phyloP scores from a whole-genome alignment of 768 basidiomycete genomes.

The Russula sp. region DNA sequence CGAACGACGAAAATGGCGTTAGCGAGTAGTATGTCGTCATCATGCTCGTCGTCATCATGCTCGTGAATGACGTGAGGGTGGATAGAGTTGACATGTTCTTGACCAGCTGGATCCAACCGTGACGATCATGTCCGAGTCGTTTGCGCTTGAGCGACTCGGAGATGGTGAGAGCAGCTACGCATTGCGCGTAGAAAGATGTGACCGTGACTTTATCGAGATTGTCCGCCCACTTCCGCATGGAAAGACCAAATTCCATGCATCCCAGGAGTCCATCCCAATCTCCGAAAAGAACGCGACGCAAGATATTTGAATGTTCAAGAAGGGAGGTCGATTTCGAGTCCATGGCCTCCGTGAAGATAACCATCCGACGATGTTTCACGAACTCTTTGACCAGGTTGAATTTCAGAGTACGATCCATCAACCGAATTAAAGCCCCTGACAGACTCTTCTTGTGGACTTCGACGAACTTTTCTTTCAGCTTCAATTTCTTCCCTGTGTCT shows the following conservation, averaged over 20 bases:
- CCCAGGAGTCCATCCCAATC: conserved; percentile 6
- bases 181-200: conserved; percentile 11
- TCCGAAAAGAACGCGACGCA: conserved; percentile 9
- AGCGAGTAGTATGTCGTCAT: neutral
- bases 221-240: neutral
- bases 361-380: conserved; percentile 12
- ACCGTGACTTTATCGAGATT: neutral
- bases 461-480: neutral
- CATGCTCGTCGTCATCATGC: too few species aligned
- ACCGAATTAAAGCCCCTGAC: neutral
- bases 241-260: conserved; percentile 11
- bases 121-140: too few species aligned
- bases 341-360: neutral
- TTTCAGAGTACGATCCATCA: conserved; percentile 17
- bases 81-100: too few species aligned
- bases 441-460: neutral
- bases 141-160: too few species aligned
- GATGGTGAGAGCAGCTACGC: neutral
- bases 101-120: too few species aligned
- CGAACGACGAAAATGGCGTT: neutral
- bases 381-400: neutral
- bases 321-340: neutral
- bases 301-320: conserved; percentile 3
- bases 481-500: neutral
- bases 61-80: too few species aligned